phyloP scores from a whole-genome alignment of 805 yeast species.

The Pichia membranifaciens region DNA sequence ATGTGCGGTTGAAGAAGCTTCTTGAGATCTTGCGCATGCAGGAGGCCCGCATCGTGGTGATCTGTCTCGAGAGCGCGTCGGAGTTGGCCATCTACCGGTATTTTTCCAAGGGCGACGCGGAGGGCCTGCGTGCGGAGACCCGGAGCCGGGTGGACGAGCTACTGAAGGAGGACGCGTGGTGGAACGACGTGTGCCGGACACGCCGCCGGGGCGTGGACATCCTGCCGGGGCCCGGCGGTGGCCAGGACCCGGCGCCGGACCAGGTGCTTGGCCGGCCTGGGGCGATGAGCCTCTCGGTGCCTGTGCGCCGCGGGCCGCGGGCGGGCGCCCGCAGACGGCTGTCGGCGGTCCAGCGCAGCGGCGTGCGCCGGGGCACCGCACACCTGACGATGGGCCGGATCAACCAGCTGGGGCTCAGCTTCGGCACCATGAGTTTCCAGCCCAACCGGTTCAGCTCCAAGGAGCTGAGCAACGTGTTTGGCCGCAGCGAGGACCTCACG shows the following conservation, averaged over 20 bases:
- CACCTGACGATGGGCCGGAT: slow-evolving; percentile 10
- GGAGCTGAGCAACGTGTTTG: slow-evolving; percentile 5
- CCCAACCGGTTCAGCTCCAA: slow-evolving; percentile 11
- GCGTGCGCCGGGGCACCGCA: background rate
- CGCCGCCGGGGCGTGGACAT: background rate
- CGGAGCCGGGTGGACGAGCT: slow-evolving; percentile 43
- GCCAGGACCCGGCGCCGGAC: too few species aligned
- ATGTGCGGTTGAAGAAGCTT: slow-evolving; percentile 51
- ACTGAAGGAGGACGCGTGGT: slow-evolving; percentile 74
- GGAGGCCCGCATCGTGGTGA: slow-evolving; percentile 64
- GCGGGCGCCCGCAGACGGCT: too few species aligned
- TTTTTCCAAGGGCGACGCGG: slow-evolving; percentile 61
- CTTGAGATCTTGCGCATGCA: slow-evolving; percentile 76
- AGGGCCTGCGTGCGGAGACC: slow-evolving; percentile 28
- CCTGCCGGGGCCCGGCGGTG: too few species aligned
- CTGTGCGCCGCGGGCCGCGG: background rate
- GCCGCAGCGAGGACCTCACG: background rate
- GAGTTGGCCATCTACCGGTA: slow-evolving; percentile 60
- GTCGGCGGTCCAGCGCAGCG: too few species aligned
- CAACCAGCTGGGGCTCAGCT: slow-evolving; percentile 12
- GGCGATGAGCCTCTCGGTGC: slow-evolving; percentile 5
- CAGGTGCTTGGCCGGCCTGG: too few species aligned
- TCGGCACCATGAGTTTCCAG: slow-evolving; percentile 12
- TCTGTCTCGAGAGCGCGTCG: slow-evolving; percentile 57
- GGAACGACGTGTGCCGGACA: slow-evolving; percentile 37